Evolutionary conservation across 2,329 filamentous ascomycete genomes (phyloP), one percentile per base, ranked within the genome.

Genomic region (Huntiella decipiens): DNA sequence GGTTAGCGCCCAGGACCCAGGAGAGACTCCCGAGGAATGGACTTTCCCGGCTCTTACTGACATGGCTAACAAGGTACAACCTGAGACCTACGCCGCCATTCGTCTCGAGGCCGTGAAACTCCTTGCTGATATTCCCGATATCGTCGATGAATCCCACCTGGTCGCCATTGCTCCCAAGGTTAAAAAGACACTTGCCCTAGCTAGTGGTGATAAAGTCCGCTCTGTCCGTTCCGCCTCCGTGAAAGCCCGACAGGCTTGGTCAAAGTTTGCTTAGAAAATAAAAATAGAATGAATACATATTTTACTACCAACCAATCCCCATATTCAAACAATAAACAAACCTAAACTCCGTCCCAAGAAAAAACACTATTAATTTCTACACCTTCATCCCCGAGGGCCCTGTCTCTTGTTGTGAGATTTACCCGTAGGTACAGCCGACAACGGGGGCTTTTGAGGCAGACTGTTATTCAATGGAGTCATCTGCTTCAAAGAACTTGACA

Each of bases 121-220:
- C 48, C 56, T 73, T 3, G 62, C 62, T 3, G 58, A 61, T 28
- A 56, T 76, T 39, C 68, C 71, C 3, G 54, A 53, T 13, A 61
- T 63, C 51, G 71, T 67, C 51, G 71, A 73, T 48, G 60, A 66
- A 8, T 58, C 63, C 4, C 56, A 66, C 40, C 54, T 74, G 15
- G 52, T 70, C 42, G 58, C 65, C 0, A 61, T 66, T 51, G 62
- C 63, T 38, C 61, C 61, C 22, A 58, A 58, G 44, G 61, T 73
- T 38, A 60, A 66, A 49, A 60, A 66, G 3, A 63, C 70, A 44
- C 53, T 76, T 49, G 64, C 66, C 1, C 53, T 60, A 6, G 70
- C 70, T 1, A 72, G 70, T 43, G 72, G 71, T 1, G 70, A 75
- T 51, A 56, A 60, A 4, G 66, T 72, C 6, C 61, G 73, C 38